phyloP scores from a whole-genome alignment of 2,329 filamentous ascomycete species.

The Aureobasidium sp. region DNA sequence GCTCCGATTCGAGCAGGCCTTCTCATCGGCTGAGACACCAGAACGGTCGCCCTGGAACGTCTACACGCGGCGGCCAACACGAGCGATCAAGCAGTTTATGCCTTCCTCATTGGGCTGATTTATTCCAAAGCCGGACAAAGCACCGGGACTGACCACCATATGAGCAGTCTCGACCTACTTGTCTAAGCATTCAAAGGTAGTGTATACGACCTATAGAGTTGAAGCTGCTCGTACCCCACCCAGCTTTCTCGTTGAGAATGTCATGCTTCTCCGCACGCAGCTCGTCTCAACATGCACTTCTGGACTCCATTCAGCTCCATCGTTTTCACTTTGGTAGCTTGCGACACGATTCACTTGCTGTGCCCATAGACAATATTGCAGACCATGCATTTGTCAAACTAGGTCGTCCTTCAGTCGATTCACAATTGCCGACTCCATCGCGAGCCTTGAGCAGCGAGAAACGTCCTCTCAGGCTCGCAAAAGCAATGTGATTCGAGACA shows the following conservation, averaged over 20 bases:
- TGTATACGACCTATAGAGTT: constrained; percentile 1
- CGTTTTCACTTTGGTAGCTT: constrained; percentile 7
- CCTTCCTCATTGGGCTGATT: background rate
- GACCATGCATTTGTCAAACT: background rate
- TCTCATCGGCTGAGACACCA: background rate
- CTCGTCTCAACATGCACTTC: constrained; percentile 11
- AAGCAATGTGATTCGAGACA: background rate
- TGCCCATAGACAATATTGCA: background rate
- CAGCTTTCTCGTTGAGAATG: constrained; percentile 3
- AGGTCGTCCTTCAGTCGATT: background rate
- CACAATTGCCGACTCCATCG: background rate
- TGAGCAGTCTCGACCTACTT: background rate
- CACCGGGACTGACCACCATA: background rate
- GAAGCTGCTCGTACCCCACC: background rate
- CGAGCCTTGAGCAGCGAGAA: background rate
- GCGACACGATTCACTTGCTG: background rate
- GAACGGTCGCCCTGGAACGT: constrained; percentile 12
- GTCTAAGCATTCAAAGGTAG: background rate
- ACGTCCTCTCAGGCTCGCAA: background rate
- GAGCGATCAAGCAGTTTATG: background rate
- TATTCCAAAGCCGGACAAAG: background rate
- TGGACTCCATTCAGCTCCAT: constrained; percentile 8
- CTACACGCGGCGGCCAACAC: background rate
- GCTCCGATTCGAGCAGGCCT: background rate
- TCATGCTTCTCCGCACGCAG: constrained; percentile 3